phyloP scores from a whole-genome alignment of 306 rosid species.

The Pueraria montana region DNA sequence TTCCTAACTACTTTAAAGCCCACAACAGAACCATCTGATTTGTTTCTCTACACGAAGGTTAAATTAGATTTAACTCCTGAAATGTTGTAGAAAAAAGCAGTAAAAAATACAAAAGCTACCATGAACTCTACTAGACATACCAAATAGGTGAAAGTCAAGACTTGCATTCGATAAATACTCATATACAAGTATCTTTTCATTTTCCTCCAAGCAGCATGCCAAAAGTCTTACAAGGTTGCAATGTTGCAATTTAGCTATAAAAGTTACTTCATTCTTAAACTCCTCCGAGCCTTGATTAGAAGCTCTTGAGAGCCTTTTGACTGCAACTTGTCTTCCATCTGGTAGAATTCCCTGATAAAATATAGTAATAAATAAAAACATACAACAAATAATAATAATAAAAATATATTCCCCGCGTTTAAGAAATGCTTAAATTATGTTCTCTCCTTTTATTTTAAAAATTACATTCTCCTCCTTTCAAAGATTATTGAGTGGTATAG shows the following conservation, averaged over 20 bases:
- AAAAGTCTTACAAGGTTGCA: conserved; percentile 66
- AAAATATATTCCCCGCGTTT: neutral
- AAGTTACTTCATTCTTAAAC: conserved; percentile 52
- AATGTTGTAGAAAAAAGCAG: neutral
- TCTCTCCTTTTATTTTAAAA: too few relatives aligned
- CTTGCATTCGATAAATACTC: conserved; percentile 6
- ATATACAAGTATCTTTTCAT: conserved; percentile 54
- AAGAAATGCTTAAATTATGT: neutral
- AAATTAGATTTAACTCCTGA: neutral
- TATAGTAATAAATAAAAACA: neutral
- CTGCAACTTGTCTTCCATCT: conserved; percentile 60
- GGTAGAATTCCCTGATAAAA: conserved; percentile 55
- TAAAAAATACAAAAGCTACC: neutral
- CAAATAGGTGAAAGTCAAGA: conserved; percentile 47
- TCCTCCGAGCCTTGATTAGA: conserved; percentile 61
- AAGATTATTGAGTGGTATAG: too few relatives aligned
- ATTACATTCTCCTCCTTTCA: too few relatives aligned
- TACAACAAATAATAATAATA: neutral
- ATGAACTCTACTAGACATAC: conserved; percentile 17
- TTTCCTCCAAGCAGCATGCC: conserved; percentile 58
- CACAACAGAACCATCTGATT: neutral
- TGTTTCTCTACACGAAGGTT: neutral
- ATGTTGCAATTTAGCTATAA: conserved; percentile 56
- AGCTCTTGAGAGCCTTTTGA: conserved; percentile 62
- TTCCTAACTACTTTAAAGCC: neutral